These are phyloP conservation scores for Trifolium pratense DNA, from an alignment of 306 rosid genomes.

Conservation along the genomic window DNA sequence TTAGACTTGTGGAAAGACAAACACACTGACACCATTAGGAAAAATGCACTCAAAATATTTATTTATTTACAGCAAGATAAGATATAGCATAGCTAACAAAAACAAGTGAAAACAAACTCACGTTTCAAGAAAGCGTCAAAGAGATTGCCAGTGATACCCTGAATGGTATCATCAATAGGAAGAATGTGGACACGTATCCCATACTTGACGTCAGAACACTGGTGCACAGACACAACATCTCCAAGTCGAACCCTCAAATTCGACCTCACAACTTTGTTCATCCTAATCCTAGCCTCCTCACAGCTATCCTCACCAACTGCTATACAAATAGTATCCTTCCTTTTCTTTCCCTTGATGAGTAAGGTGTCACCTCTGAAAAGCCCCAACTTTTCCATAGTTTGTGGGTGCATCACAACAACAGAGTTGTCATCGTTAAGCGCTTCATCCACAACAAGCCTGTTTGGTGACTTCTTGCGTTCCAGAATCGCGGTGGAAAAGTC, in stretches of 20 bases:
- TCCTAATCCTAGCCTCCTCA: slow-evolving; percentile 57
- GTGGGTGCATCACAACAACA: slow-evolving; percentile 55
- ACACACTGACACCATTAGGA: slow-evolving; percentile 17
- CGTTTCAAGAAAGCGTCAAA: slow-evolving; percentile 67
- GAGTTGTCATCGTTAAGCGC: slow-evolving; percentile 65
- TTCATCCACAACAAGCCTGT: slow-evolving; percentile 57
- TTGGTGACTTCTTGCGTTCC: slow-evolving; percentile 65
- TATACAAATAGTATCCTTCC: slow-evolving; percentile 62
- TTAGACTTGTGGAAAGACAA: slow-evolving; percentile 33
- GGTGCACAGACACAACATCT: slow-evolving; percentile 66
- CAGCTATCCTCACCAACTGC: slow-evolving; percentile 59
- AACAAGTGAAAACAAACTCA: slow-evolving; percentile 39
- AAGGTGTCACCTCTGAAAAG: slow-evolving; percentile 64
- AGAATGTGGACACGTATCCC: slow-evolving; percentile 59
- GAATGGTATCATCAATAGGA: slow-evolving; percentile 59
- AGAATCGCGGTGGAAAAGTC: slow-evolving; percentile 64
- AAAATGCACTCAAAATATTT: slow-evolving; percentile 11
- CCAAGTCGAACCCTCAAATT: slow-evolving; percentile 65
- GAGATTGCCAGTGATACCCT: slow-evolving; percentile 61
- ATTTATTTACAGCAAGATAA: neutral
- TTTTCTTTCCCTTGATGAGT: slow-evolving; percentile 66
- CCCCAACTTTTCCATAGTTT: slow-evolving; percentile 60
- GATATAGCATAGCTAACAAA: slow-evolving; percentile 1
- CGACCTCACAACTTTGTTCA: slow-evolving; percentile 64
- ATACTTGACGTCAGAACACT: slow-evolving; percentile 61